Evolutionary conservation across 2,329 filamentous ascomycete species (phyloP).

Genomic region (Colletotrichum liaoningense): DNA sequence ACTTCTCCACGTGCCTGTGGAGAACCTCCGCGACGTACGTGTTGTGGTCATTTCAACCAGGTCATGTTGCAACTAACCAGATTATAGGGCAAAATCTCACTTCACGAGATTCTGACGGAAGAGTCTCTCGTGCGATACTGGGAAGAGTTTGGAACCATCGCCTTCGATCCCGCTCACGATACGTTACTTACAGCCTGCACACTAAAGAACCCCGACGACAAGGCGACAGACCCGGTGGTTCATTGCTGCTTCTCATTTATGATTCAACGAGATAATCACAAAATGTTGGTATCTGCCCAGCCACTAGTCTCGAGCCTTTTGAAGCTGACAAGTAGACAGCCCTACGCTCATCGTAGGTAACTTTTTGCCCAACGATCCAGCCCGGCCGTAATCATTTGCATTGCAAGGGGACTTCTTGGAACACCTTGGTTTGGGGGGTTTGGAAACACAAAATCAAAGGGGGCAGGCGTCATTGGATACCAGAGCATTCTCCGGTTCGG

Average conservation of each 20-base stretch:
- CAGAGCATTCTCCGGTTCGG: slow-evolving; percentile 24
- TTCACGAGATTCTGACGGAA: slow-evolving; percentile 96
- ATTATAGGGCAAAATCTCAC: slow-evolving; percentile 85
- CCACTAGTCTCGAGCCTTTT: not conserved
- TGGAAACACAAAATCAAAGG: slow-evolving; percentile 11
- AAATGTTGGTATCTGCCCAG: slow-evolving; percentile 77
- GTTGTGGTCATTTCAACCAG: not conserved
- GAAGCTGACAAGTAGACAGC: slow-evolving; percentile 61
- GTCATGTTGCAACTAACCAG: slow-evolving; percentile 31
- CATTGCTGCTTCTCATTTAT: slow-evolving; percentile 98
- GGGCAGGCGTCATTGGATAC: slow-evolving; percentile 32
- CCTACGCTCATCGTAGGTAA: slow-evolving; percentile 96
- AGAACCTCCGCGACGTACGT: slow-evolving; percentile 88
- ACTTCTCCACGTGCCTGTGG: slow-evolving; percentile 91
- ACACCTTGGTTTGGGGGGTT: slow-evolving; percentile 2
- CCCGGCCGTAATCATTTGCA: slow-evolving; percentile 47
- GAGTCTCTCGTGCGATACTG: slow-evolving; percentile 96
- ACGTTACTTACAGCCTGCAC: slow-evolving; percentile 94
- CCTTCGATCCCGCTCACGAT: slow-evolving; percentile 93
- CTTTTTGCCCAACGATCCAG: slow-evolving; percentile 86
- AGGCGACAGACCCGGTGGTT: slow-evolving; percentile 77
- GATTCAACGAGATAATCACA: slow-evolving; percentile 92
- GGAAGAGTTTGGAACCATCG: slow-evolving; percentile 99
- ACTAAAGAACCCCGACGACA: slow-evolving; percentile 82
- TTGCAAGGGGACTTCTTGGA: slow-evolving; percentile 41